These are phyloP conservation scores for Volutella citrinella DNA, from an alignment of 2,329 filamentous ascomycete species.

Conservation along the genomic window DNA sequence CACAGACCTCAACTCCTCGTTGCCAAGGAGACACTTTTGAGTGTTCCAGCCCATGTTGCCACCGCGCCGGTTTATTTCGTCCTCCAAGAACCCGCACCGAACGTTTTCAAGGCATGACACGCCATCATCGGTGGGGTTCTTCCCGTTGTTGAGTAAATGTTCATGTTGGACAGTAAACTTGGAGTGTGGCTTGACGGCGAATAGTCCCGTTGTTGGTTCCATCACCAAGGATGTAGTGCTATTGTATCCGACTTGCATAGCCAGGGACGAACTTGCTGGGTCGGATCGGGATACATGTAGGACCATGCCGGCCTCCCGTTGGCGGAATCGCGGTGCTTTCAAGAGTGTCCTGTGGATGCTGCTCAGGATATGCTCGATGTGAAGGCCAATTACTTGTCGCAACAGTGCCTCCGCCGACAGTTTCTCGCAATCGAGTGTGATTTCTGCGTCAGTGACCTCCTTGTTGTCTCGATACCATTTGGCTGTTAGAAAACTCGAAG, in stretches of 20 bases:
- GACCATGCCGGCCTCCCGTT: constrained; percentile 55
- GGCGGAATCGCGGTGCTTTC: constrained; percentile 58
- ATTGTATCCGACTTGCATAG: constrained; percentile 65
- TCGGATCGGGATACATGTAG: constrained; percentile 58
- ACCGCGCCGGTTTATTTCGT: constrained; percentile 59
- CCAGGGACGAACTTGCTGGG: constrained; percentile 65
- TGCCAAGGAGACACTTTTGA: constrained; percentile 44
- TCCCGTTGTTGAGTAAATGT: constrained; percentile 58
- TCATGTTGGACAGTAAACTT: constrained; percentile 57
- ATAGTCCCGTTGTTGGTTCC: constrained; percentile 75
- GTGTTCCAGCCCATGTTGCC: constrained; percentile 63
- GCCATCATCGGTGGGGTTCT: constrained; percentile 56
- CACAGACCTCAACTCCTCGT: constrained; percentile 56
- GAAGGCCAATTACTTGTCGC: constrained; percentile 69
- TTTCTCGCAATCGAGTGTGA: constrained; percentile 62
- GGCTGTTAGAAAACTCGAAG: constrained; percentile 55
- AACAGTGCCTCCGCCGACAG: constrained; percentile 75
- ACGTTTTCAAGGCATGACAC: constrained; percentile 57
- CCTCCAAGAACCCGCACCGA: constrained; percentile 58
- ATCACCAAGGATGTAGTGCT: constrained; percentile 62
- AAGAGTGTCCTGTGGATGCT: constrained; percentile 61
- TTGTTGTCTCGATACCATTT: constrained; percentile 86
- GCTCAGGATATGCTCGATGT: constrained; percentile 70
- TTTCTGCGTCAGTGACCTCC: constrained; percentile 65
- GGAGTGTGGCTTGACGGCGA: constrained; percentile 66